Base-by-base conservation (phyloP, 345 rosid genomes). In the Atalantia buxifolia region DNA sequence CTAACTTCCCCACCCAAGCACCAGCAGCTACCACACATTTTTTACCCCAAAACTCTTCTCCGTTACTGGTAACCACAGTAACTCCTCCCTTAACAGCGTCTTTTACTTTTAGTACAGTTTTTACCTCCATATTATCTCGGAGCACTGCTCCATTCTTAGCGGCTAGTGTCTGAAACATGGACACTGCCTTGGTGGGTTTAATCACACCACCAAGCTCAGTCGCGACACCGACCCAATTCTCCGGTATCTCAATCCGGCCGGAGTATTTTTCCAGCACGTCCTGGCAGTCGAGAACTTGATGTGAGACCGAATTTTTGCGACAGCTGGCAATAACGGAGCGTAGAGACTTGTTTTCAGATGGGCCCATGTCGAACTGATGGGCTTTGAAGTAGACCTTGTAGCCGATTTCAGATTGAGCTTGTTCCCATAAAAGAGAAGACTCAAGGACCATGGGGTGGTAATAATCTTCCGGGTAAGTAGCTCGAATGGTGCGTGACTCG, bases 111-210 rank as follows among this genome's bases (percentile, higher is more conserved):
- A 74, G 79, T 6, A 95, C 83, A 36, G 73, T 80, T 1, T 45
- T 76, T 40, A 93, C 99, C 76, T 91, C 85, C 61, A 72, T 80
- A 78, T 88, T 83, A 82, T 95, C 98, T 59, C 83, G 92, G 21
- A 95, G 77, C 31, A 86, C 66, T 2, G 94, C 92, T 1, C 98
- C 96, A 19, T 88, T 77, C 64, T 82, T 67, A 10, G 72, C n/a
- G 2, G 97, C 98, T 0, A 93, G 85, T 6, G 90, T 83, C 61
- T 91, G 99, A 71, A 88, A 93, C 99, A 93, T 92, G 5, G 97
- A 88, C n/a, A 91, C 98, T 0, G 99, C 97, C 77, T 95, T 95
- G 1, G 98, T 92, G 67, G 97, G 95, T 82, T 90, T 95, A 19
- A 95, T 84, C 16, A 93, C 87, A 5, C 99, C 99, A 4, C 97